Evolutionary conservation across 2,329 filamentous ascomycete species (phyloP).

Genomic region (Ceratocystis ficicola): DNA sequence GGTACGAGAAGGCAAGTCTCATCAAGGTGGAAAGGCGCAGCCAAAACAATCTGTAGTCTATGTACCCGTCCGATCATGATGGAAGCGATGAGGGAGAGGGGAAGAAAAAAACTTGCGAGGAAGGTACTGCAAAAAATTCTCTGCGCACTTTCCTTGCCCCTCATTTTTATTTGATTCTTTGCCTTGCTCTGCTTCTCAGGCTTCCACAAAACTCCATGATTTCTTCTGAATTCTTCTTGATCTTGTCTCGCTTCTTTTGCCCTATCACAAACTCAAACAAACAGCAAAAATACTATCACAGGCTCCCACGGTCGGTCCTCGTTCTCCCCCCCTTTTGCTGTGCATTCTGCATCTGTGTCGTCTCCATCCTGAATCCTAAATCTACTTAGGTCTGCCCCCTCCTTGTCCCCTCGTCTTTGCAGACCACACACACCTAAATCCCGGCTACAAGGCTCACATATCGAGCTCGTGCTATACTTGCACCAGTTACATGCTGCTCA

Average conservation of each 20-base stretch:
- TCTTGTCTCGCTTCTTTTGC: neutral
- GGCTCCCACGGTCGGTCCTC: neutral
- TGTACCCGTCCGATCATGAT: neutral
- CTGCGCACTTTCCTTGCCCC: neutral
- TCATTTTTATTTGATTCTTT: neutral
- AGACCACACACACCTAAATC: neutral
- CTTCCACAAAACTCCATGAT: neutral
- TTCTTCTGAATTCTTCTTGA: neutral
- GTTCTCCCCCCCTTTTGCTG: neutral
- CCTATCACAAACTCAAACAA: neutral
- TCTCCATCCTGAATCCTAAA: conserved; percentile 9
- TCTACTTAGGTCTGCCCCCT: neutral
- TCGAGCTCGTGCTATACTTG: conserved; percentile 4
- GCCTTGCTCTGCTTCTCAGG: neutral
- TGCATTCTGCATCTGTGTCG: conserved; percentile 5
- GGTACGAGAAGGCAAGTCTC: conserved; percentile 4
- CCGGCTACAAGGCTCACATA: neutral
- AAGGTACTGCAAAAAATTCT: neutral
- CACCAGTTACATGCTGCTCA: neutral
- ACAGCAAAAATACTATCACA: neutral
- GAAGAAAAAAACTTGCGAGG: neutral
- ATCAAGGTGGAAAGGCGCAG: neutral
- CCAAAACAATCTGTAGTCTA: neutral
- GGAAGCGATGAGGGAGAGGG: neutral
- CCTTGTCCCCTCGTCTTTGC: too few relatives aligned